Evolutionary conservation across 2,329 filamentous ascomycete species (phyloP).

Genomic region (Paecilomyces fulvus): DNA sequence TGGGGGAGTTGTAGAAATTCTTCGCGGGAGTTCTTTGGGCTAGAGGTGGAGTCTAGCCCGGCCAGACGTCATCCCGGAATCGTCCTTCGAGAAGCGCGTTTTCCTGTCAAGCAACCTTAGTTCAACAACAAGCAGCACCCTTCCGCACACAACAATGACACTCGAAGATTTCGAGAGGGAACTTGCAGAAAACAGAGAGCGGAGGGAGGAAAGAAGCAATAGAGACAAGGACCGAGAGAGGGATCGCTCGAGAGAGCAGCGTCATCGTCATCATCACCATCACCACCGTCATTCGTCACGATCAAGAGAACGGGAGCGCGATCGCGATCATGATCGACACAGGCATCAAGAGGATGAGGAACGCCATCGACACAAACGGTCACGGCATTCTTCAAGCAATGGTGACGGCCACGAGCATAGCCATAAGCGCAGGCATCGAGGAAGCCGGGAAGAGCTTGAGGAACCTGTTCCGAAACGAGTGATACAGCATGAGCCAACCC

Average conservation of each 20-base stretch:
- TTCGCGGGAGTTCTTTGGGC: conserved; percentile 20
- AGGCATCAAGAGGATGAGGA: conserved; percentile 44
- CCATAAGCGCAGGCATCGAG: conserved; percentile 40
- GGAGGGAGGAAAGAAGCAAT: conserved; percentile 21
- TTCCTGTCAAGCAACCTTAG: not conserved
- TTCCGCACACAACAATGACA: conserved; percentile 38
- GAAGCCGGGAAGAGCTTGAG: conserved; percentile 37
- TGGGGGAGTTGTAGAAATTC: conserved; percentile 1
- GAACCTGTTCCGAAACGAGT: conserved; percentile 19
- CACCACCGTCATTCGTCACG: conserved; percentile 36
- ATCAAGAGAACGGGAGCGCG: conserved; percentile 25
- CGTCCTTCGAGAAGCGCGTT: not conserved
- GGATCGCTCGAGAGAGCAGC: conserved; percentile 27
- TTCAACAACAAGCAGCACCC: not conserved
- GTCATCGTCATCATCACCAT: conserved; percentile 32
- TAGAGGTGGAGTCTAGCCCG: conserved; percentile 19
- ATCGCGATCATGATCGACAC: conserved; percentile 23
- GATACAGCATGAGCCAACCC: conserved; percentile 33
- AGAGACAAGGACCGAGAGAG: conserved; percentile 27
- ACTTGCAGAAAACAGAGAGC: conserved; percentile 51
- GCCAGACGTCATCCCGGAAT: conserved; percentile 23
- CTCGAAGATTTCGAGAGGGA: conserved; percentile 70
- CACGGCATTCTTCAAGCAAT: conserved; percentile 41
- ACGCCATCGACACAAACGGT: conserved; percentile 56
- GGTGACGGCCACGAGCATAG: conserved; percentile 43